Evolutionary conservation across 441 rosid genomes (phyloP).

Genomic region (Gossypium trilobum): DNA sequence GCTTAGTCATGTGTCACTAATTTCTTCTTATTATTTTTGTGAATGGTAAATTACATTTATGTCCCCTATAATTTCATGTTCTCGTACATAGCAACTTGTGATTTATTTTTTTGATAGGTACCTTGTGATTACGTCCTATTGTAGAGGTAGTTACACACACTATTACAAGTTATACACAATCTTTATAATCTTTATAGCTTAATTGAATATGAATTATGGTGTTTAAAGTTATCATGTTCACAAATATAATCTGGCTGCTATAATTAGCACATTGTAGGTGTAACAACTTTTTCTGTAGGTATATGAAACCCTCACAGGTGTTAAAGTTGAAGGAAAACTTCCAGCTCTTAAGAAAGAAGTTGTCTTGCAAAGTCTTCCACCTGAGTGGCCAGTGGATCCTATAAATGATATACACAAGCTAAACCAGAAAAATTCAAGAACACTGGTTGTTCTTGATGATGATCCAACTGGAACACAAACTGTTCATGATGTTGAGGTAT

Average conservation of each 20-base stretch:
- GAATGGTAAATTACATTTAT: background rate
- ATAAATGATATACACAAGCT: slow-evolving; percentile 51
- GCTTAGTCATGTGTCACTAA: background rate
- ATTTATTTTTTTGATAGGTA: background rate
- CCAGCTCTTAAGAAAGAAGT: slow-evolving; percentile 61
- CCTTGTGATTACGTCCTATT: background rate
- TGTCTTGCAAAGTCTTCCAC: slow-evolving; percentile 63
- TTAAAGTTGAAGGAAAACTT: slow-evolving; percentile 77
- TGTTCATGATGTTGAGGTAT: slow-evolving; percentile 86
- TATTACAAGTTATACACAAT: no score
- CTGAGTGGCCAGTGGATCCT: slow-evolving; percentile 83
- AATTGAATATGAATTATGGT: background rate
- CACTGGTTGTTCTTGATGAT: slow-evolving; percentile 88
- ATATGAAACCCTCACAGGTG: slow-evolving; percentile 74
- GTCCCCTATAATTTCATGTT: background rate
- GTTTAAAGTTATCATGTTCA: background rate
- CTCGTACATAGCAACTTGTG: background rate
- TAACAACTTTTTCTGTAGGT: slow-evolving; percentile 38
- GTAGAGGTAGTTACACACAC: background rate
- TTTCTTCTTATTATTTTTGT: background rate
- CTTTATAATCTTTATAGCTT: no score
- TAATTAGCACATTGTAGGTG: background rate
- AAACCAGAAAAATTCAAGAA: slow-evolving; percentile 54
- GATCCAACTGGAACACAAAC: slow-evolving; percentile 99
- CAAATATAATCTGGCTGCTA: background rate